phyloP scores from a whole-genome alignment of 371 early-diverging fungal genomes.

The Haplosporangium sp. region DNA sequence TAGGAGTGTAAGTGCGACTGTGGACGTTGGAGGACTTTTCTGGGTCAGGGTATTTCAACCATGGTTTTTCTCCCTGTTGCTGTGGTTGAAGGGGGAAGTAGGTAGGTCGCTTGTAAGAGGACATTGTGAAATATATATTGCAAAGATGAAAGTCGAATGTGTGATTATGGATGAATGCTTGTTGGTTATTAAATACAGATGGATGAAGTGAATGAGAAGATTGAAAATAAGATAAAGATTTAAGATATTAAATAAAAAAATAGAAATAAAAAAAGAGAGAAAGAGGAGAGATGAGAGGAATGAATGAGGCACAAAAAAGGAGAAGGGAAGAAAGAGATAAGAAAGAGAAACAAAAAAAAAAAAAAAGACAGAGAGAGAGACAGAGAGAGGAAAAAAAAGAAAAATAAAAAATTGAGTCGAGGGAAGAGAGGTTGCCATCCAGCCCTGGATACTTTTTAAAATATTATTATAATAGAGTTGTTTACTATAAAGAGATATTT shows the following conservation, averaged over 20 bases:
- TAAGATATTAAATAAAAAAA: background rate
- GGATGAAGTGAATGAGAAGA: slow-evolving; percentile 3
- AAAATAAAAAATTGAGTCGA: background rate
- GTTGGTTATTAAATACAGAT: no score
- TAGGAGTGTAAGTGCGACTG: slow-evolving; percentile 26
- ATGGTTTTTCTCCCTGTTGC: slow-evolving; percentile 25
- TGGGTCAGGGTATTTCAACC: slow-evolving; percentile 41
- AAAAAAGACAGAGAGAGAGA: background rate
- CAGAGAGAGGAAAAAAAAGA: background rate
- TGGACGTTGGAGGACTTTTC: slow-evolving; percentile 38
- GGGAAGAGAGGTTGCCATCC: background rate
- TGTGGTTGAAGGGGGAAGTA: slow-evolving; percentile 10
- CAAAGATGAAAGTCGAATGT: background rate
- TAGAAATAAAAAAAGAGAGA: background rate
- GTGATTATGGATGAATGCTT: background rate
- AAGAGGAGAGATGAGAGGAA: background rate
- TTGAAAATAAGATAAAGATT: background rate
- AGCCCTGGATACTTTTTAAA: slow-evolving; percentile 4
- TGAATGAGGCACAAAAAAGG: background rate
- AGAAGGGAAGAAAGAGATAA: background rate
- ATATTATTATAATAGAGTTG: background rate
- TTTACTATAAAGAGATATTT: no score
- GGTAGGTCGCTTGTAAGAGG: slow-evolving; percentile 14
- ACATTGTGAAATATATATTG: slow-evolving; percentile 5
- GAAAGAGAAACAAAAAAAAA: background rate